Base-by-base conservation (phyloP, 257 asterid species). In the Ballota nigra region DNA sequence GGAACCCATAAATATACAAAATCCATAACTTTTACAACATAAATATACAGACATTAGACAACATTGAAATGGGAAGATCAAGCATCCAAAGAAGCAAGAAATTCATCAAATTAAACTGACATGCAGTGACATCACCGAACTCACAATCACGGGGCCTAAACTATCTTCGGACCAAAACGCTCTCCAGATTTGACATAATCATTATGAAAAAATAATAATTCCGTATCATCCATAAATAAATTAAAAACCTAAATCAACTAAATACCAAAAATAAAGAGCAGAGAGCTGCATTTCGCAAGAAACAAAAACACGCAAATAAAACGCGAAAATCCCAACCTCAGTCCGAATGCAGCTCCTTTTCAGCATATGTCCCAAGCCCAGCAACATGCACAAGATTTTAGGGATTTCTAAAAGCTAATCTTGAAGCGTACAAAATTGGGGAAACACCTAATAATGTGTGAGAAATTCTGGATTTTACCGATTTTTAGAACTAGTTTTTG, bases 321-420 rank as follows among this genome's bases (percentile, higher is more conserved):
- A 34, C 62, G 56, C 65, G 1, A 31, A 36, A 77, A 43, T 33
- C 68, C 69, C 59, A 45, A 82, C 86, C 85, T 72, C 71, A 73
- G 78, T 71, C 69, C 70, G 71, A 29, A 49, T 19, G 26, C 74
- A 75, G 70, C 78, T 66, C 71, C 68, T 26, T 24, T 26, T 47
- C 41, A 45, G 78, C 81, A 71, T 71, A 70, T 43, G 51, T 11
- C 58, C 70, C 56, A 59, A 65, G 75, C 53, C 61, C 78, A 67
- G 78, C 71, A 68, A 79, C 78, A 67, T 74, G 80, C 47, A 68
- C 45, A 64, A 61, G 53, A 23, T 47, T 20, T 67, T 75, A 61
- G 75, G 80, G 83, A 78, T 70, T 81, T 26, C 55, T 40, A 40
- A 68, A 56, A 60, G 72, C 76, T 24, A 69, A 66, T 74, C 69